Conservation (phyloP, 306 rosid species). For the Gillenia trifoliata region DNA sequence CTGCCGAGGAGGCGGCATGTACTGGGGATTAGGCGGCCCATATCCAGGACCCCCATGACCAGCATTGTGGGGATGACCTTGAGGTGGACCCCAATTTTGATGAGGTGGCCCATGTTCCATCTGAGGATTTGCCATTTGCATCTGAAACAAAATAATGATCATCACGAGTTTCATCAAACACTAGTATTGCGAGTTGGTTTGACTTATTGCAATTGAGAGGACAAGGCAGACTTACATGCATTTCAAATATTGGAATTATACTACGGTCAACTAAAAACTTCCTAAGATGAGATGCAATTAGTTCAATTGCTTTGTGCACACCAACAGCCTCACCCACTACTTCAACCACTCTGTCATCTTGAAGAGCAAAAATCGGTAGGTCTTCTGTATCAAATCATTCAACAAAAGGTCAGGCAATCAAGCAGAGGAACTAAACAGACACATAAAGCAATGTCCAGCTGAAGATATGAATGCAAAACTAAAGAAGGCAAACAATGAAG, state of each 20-base stretch:
- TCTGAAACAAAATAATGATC: constrained; percentile 38
- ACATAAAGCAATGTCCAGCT: neutral
- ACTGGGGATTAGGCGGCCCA: constrained; percentile 67
- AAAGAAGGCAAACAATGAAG: neutral
- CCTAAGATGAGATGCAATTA: constrained; percentile 87
- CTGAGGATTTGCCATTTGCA: constrained; percentile 72
- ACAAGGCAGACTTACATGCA: constrained; percentile 50
- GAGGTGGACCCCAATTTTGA: constrained; percentile 94
- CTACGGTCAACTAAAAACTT: constrained; percentile 92
- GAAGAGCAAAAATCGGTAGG: constrained; percentile 88
- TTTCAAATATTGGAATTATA: constrained; percentile 80
- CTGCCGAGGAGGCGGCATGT: constrained; percentile 86
- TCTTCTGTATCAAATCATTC: constrained; percentile 59
- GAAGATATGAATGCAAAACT: neutral
- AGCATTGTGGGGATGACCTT: constrained; percentile 65
- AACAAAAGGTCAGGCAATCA: constrained; percentile 16
- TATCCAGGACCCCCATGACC: constrained; percentile 82
- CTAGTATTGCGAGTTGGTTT: constrained; percentile 1
- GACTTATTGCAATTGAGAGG: neutral
- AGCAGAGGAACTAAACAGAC: neutral
- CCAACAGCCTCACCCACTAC: constrained; percentile 76
- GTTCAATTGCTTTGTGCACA: constrained; percentile 86
- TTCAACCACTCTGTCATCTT: constrained; percentile 96
- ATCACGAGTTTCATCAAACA: constrained; percentile 13
- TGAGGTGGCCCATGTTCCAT: constrained; percentile 73